Evolutionary conservation across 1,284 basidiomycete genomes (phyloP).

Genomic region (Vanrija pseudolonga): DNA sequence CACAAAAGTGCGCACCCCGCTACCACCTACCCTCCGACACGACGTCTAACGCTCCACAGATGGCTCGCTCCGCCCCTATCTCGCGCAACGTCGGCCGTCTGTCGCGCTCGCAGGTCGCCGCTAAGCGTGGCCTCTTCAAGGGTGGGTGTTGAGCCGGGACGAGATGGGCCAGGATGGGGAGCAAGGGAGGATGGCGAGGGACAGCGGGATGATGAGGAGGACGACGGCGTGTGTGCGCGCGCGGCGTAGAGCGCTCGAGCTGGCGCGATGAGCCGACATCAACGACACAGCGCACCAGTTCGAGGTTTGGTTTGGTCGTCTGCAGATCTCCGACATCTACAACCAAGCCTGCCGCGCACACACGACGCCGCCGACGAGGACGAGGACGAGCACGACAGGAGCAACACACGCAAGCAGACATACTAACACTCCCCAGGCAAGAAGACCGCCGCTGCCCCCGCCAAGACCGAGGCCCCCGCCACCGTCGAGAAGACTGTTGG

Average conservation of each 20-base stretch:
- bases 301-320: neutral
- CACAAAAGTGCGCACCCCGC: constrained; percentile 11
- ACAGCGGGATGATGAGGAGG: neutral
- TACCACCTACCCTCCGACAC: constrained; percentile 4
- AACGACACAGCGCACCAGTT: neutral
- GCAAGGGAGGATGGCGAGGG: neutral
- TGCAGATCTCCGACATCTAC: too few species aligned
- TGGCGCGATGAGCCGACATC: neutral
- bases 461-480: constrained; percentile 53
- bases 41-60: constrained; percentile 53
- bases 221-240: neutral
- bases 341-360: neutral
- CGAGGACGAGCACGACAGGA: too few species aligned
- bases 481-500: constrained; percentile 77
- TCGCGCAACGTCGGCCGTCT: constrained; percentile 78
- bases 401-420: neutral
- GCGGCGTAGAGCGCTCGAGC: neutral
- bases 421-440: constrained; percentile 50
- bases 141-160: constrained; percentile 31
- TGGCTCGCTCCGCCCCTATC: constrained; percentile 89
- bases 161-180: neutral
- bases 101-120: constrained; percentile 74
- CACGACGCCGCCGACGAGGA: neutral
- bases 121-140: constrained; percentile 68
- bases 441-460: constrained; percentile 71